Evolutionary conservation across 371 early-diverging fungal species (phyloP).

Genomic region (Mucor indicus): DNA sequence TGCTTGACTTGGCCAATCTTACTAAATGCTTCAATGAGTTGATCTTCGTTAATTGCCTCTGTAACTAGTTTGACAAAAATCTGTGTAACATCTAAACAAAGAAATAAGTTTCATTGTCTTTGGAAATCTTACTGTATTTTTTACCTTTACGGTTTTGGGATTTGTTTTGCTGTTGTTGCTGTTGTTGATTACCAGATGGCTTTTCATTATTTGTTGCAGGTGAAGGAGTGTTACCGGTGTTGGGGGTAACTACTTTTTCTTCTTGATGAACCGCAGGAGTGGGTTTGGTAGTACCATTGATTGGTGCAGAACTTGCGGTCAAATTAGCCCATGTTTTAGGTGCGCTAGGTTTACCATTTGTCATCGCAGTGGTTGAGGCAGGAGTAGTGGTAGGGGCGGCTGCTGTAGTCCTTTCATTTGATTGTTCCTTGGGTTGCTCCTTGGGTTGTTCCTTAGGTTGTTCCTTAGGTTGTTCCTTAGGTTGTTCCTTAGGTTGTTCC

Average conservation of each 20-base stretch:
- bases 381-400: too few species aligned
- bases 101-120: neutral
- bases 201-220: conserved; percentile 2
- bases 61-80: conserved; percentile 40
- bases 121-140: neutral
- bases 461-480: conserved; percentile 3
- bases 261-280: conserved; percentile 17
- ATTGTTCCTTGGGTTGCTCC: neutral
- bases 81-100: conserved; percentile 15
- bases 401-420: too few species aligned
- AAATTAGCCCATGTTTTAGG: conserved; percentile 54
- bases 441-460: conserved; percentile 9
- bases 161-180: conserved; percentile 13
- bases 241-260: too few species aligned
- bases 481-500: neutral
- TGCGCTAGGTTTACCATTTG: conserved; percentile 6
- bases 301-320: conserved; percentile 21
- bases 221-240: neutral
- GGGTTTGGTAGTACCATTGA: neutral
- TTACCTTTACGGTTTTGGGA: conserved; percentile 18
- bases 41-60: conserved; percentile 29
- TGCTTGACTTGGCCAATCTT: conserved; percentile 39
- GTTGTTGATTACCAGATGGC: neutral
- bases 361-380: neutral
- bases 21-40: conserved; percentile 31